These are phyloP conservation scores for Osmanthus fragrans DNA, from an alignment of 257 asterid genomes.

Conservation along the genomic window DNA sequence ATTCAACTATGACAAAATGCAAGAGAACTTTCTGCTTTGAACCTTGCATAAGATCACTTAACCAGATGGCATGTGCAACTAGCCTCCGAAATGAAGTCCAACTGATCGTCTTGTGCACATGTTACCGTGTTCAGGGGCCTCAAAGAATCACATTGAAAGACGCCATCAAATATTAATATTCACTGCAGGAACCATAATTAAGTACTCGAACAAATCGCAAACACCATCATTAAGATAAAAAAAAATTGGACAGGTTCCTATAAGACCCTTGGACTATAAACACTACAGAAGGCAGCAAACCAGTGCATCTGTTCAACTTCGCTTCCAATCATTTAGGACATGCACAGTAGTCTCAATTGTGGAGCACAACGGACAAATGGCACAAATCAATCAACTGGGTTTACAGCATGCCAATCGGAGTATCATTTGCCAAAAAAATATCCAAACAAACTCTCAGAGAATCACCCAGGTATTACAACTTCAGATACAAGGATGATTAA, in stretches of 20 bases:
- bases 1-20: background rate
- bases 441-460: conserved; percentile 7
- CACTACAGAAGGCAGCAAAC: conserved; percentile 8
- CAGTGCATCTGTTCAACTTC: conserved; percentile 8
- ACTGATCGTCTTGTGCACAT: conserved; percentile 9
- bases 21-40: conserved; percentile 23
- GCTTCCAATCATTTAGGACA: conserved; percentile 12
- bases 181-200: background rate
- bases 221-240: background rate
- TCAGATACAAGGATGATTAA: conserved; percentile 21
- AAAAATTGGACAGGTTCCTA: conserved; percentile 10
- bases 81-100: conserved; percentile 20
- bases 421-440: background rate
- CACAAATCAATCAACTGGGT: background rate
- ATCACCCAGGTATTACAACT: conserved; percentile 28
- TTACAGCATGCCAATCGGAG: background rate
- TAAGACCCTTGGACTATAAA: background rate
- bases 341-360: conserved; percentile 9
- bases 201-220: background rate
- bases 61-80: conserved; percentile 17
- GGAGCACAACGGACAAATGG: background rate
- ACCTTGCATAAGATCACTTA: conserved; percentile 16
- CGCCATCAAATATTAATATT: conserved; percentile 8
- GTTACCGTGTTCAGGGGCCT: conserved; percentile 8
- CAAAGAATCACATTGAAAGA: conserved; percentile 9